A percentile compares a stretch with the other conserved stretches of the same genome.
Evolutionary conservation across 2,329 filamentous ascomycete species (phyloP).

Genomic region (Diaporthe sp.): DNA sequence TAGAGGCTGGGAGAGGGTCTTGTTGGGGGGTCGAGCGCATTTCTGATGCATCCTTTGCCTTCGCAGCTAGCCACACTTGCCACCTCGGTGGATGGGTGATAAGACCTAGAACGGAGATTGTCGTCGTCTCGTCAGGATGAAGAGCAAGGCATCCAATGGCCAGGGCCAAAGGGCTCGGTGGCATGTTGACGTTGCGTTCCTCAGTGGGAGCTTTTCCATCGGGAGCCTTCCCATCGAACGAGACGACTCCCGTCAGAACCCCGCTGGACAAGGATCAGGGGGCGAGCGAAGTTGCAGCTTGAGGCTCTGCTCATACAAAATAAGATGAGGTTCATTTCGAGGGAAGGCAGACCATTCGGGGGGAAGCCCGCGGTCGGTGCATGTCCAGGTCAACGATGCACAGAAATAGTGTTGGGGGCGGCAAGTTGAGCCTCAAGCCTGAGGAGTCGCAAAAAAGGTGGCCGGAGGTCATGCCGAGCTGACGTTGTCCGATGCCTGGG

Average conservation of each 20-base stretch:
- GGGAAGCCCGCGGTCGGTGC: too few species aligned
- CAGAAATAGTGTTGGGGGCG: not conserved
- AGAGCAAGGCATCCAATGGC: not conserved
- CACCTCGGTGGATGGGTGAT: not conserved
- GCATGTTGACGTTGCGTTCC: not conserved
- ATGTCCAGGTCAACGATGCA: too few species aligned
- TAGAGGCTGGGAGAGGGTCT: not conserved
- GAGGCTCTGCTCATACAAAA: not conserved
- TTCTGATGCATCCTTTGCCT: not conserved
- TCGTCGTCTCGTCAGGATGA: not conserved
- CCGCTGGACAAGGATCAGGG: constrained; percentile 3
- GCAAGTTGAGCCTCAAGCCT: not conserved
- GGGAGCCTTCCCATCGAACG: not conserved
- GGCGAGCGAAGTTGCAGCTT: not conserved
- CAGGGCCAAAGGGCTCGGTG: not conserved
- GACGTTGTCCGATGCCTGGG: too few species aligned
- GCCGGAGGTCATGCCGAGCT: too few species aligned
- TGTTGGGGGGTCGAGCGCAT: not conserved
- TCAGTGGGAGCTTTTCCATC: too few species aligned
- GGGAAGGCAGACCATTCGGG: not conserved
- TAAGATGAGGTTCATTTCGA: not conserved
- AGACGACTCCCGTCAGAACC: not conserved
- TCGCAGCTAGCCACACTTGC: not conserved
- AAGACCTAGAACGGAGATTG: not conserved
- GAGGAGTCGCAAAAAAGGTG: too few species aligned